phyloP scores from a whole-genome alignment of 768 basidiomycete species.

The Tylopilus felleus region DNA sequence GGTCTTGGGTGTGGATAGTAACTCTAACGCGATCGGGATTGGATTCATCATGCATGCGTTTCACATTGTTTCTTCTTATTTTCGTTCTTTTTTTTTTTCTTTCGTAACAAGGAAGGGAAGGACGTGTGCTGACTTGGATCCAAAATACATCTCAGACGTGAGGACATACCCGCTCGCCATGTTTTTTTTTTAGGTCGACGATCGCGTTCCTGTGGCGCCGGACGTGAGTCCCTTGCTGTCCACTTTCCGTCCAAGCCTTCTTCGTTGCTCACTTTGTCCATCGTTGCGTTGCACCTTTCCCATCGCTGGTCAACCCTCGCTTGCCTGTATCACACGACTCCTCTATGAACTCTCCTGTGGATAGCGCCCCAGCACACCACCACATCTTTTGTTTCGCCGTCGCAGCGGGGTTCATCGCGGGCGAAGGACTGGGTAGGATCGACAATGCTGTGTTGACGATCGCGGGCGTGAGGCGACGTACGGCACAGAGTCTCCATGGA shows the following conservation, averaged over 20 bases:
- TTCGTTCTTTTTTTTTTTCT: neutral
- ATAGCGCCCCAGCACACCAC: neutral
- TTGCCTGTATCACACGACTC: too few species aligned
- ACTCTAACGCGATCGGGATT: constrained; percentile 29
- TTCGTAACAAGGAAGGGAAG: neutral
- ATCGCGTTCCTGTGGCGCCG: constrained; percentile 21
- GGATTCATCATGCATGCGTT: neutral
- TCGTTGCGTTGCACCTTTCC: neutral
- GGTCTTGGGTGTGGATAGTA: constrained; percentile 3
- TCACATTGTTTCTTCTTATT: neutral
- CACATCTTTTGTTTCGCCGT: constrained; percentile 3
- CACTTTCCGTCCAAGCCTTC: neutral
- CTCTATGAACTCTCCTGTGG: neutral
- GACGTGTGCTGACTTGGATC: neutral
- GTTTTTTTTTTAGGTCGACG: constrained; percentile 22
- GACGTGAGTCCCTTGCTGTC: neutral
- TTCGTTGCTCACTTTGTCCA: neutral
- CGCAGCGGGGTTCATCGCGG: constrained; percentile 40
- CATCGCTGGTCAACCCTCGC: neutral
- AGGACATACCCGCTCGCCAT: constrained; percentile 26
- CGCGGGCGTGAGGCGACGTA: constrained; percentile 25
- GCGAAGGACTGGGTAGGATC: constrained; percentile 39
- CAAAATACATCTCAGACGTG: neutral
- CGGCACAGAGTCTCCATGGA: constrained; percentile 25
- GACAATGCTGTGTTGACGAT: constrained; percentile 32